Conservation (phyloP, 345 rosid species). For the Brassica rapa region DNA sequence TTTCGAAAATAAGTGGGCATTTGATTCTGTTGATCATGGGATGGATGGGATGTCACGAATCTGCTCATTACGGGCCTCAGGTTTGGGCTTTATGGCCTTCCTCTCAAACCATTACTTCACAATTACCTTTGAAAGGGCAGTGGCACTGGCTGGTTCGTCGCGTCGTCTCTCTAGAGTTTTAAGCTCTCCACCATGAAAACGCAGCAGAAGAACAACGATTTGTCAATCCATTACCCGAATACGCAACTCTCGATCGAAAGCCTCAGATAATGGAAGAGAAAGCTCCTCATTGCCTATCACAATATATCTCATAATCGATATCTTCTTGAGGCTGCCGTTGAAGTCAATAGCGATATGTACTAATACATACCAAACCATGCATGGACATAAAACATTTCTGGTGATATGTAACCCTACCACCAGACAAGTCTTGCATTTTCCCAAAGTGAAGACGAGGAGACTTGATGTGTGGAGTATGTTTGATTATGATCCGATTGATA, state of each 20-base stretch:
- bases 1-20: no score
- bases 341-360: not conserved
- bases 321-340: not conserved
- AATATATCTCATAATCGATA: not conserved
- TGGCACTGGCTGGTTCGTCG: no score
- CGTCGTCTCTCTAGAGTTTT: not conserved
- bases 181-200: not conserved
- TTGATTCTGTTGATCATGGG: not conserved
- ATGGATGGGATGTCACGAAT: not conserved
- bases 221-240: not conserved
- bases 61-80: not conserved
- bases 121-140: not conserved
- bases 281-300: not conserved
- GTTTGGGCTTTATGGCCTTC: not conserved
- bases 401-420: not conserved
- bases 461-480: not conserved
- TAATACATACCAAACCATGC: no score
- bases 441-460: not conserved
- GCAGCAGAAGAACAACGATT: not conserved
- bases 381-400: not conserved
- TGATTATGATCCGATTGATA: not conserved
- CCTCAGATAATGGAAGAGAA: not conserved
- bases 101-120: not conserved
- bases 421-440: not conserved
- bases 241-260: not conserved